These are phyloP conservation scores for Acacia crassicarpa DNA, from an alignment of 306 rosid genomes.

Conservation along the genomic window DNA sequence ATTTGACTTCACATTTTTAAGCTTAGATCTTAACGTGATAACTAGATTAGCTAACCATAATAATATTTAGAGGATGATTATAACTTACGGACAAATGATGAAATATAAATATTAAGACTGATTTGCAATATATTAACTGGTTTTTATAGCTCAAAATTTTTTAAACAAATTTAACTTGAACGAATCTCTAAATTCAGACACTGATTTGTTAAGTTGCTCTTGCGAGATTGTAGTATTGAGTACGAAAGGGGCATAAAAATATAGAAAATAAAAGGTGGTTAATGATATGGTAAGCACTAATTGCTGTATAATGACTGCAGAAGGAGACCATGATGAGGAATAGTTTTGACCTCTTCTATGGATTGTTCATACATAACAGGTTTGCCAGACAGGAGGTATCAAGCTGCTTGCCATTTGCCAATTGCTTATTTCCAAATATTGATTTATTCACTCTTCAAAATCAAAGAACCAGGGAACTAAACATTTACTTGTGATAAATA, in stretches of 20 bases:
- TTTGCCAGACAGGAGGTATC: slow-evolving; percentile 71
- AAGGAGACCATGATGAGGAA: slow-evolving; percentile 44
- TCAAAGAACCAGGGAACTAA: neutral
- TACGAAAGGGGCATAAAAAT: neutral
- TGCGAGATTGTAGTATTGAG: neutral
- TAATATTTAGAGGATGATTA: too few relatives aligned
- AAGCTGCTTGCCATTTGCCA: neutral
- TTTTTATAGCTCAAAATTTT: too few relatives aligned
- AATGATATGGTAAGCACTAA: neutral
- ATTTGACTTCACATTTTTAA: too few relatives aligned
- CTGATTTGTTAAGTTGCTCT: too few relatives aligned
- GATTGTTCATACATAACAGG: slow-evolving; percentile 49
- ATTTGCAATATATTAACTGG: too few relatives aligned
- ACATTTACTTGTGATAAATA: slow-evolving; percentile 25
- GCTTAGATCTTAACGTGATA: too few relatives aligned
- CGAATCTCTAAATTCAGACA: neutral
- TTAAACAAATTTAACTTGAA: too few relatives aligned
- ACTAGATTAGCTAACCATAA: too few relatives aligned
- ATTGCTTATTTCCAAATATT: slow-evolving; percentile 1
- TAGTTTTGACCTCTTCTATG: slow-evolving; percentile 60
- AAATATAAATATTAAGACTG: too few relatives aligned
- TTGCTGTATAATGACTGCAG: slow-evolving; percentile 39
- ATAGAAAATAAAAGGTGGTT: too few relatives aligned
- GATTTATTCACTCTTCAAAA: slow-evolving; percentile 9
- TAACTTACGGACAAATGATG: too few relatives aligned